Percentiles rank a stretch among this genome's conserved stretches.
Conservation (phyloP, 805 yeast species). For the Candida dendrica region DNA sequence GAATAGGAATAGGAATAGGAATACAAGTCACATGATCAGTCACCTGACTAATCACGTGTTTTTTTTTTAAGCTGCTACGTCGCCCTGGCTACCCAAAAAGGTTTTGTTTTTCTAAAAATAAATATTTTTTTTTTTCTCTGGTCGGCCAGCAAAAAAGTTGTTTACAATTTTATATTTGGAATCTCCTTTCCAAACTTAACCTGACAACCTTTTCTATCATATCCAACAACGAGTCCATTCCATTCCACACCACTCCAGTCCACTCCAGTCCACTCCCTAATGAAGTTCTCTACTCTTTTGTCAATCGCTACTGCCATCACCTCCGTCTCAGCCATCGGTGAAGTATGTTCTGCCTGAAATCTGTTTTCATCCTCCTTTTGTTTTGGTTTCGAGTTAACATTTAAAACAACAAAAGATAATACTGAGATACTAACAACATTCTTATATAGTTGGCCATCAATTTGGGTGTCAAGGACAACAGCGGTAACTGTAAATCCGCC, state of each 20-base stretch:
- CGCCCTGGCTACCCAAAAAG: no score
- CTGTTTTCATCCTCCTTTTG: slow-evolving; percentile 9
- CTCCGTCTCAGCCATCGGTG: slow-evolving; percentile 53
- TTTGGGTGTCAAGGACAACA: slow-evolving; percentile 73
- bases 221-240: no score
- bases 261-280: background rate
- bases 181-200: no score
- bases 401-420: background rate
- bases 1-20: no score
- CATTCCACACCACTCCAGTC: no score
- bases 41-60: no score
- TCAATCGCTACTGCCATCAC: slow-evolving; percentile 42
- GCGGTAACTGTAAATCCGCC: slow-evolving; percentile 70
- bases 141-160: background rate
- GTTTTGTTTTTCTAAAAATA: no score
- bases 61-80: no score
- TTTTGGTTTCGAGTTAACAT: no score
- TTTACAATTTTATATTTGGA: no score
- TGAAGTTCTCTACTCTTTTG: slow-evolving; percentile 21
- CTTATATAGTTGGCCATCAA: slow-evolving; percentile 72
- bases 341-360: slow-evolving; percentile 24
- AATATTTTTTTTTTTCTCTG: background rate
- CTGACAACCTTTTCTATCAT: no score
- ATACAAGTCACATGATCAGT: no score
- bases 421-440: slow-evolving; percentile 2